Evolutionary conservation across 208 protist species (phyloP), one percentile per base, ranked within the genome.

Genomic region (Crithidia thermophila): DNA sequence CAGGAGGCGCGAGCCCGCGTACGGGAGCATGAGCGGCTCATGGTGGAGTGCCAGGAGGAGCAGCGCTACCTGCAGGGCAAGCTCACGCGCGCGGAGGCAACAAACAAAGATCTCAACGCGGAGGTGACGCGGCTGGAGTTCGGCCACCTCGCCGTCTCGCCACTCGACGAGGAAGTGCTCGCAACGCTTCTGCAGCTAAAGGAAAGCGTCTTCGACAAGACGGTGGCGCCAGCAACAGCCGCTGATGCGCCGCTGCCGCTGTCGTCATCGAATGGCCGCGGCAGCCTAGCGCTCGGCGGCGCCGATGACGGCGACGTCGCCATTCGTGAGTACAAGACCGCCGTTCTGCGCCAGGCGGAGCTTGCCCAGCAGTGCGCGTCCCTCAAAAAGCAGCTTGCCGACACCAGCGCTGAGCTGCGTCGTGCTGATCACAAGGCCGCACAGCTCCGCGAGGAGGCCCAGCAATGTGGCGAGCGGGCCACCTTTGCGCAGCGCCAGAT

Each of bases 131-230:
- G 87, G 16, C 65, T 93, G 18, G 88, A 94, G 73, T 82, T 85
- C 31, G 75, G 79, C 31, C 53, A 51, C 33, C 55, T 69, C n/a
- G 68, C 61, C 6, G 62, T 72, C 50, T 66, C 76, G 6, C 61
- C 75, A 7, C 64, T 91, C 13, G 79, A 86, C 31, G 81, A 84
- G 30, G 73, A 82, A 31, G 37, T 87, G 4, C 45, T 93, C 0
- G 67, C 80, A 21, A 80, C 68, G 7, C 83, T 94, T 42, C 60
- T 82, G 27, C 72, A 88, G 30, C 70, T 94, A n/a, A 81, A 87
- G 46, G 91, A 94, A 25, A 85, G 82, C 9, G 85, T 96, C 27
- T 90, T 93, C 42, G 67, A 85, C n/a, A 88, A 81, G 55, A 55
- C 75, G 8, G 84, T 87, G 45, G 62, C 81, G 13, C 84, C 87